These are phyloP conservation scores for Zoysia matrella DNA, from an alignment of 202 grass and related monocot species.

Conservation along the genomic window DNA sequence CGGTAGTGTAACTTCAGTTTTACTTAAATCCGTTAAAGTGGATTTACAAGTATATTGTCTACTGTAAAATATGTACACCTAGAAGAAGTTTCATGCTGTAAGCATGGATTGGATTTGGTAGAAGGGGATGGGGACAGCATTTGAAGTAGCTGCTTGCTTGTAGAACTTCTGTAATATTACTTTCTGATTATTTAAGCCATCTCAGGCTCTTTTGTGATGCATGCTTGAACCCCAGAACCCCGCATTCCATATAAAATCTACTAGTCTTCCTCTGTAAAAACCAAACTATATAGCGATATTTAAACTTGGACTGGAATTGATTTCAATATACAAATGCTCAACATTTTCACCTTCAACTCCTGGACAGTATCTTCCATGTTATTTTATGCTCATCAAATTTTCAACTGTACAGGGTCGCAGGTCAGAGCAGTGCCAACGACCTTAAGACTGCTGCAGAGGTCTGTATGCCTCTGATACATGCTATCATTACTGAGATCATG, in stretches of 20 bases:
- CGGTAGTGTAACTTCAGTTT: conserved; percentile 13
- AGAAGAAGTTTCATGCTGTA: not conserved
- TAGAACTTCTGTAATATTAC: conserved; percentile 1
- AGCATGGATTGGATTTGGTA: not conserved
- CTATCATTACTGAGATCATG: conserved; percentile 62
- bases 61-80: not conserved
- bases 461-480: conserved; percentile 87
- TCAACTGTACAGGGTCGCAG: conserved; percentile 58
- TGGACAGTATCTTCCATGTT: not conserved
- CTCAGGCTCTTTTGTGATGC: not conserved
- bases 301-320: not conserved
- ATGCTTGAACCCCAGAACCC: not conserved
- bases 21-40: conserved; percentile 6
- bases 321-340: conserved; percentile 26
- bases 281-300: too few relatives aligned
- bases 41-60: not conserved
- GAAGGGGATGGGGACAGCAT: not conserved
- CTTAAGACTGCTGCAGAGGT: conserved; percentile 84
- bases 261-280: conserved; percentile 15
- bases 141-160: conserved; percentile 17
- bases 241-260: conserved; percentile 17
- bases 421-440: conserved; percentile 72
- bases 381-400: conserved; percentile 22
- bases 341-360: conserved; percentile 12
- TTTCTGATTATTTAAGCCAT: conserved; percentile 24